Conservation (phyloP, 768 basidiomycete species). For the Pleurotus tuber-regium region DNA sequence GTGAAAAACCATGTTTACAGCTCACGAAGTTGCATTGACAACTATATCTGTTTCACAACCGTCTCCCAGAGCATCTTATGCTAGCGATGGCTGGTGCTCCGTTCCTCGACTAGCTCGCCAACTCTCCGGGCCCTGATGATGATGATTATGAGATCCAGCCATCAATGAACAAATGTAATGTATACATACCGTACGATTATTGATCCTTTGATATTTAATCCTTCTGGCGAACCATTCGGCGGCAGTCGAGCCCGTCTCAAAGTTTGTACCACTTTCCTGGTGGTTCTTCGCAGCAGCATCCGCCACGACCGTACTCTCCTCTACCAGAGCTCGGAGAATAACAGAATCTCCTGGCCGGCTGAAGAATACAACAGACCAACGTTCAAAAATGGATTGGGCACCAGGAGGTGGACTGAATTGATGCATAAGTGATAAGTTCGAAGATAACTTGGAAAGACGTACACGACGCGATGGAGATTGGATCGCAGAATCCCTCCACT, state of each 20-base stretch:
- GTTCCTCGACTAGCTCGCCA: slow-evolving; percentile 48
- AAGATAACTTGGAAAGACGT: slow-evolving; percentile 18
- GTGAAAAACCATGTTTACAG: too few species aligned
- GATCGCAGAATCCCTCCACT: slow-evolving; percentile 65
- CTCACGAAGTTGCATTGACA: too few species aligned
- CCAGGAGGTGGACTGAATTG: slow-evolving; percentile 54
- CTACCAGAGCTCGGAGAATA: slow-evolving; percentile 46
- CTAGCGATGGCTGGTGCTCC: slow-evolving; percentile 20
- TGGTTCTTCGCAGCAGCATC: slow-evolving; percentile 36
- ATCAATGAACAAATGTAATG: not conserved
- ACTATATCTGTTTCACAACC: too few species aligned
- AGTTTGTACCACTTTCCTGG: slow-evolving; percentile 20
- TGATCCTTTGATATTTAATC: slow-evolving; percentile 42
- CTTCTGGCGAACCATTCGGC: slow-evolving; percentile 44
- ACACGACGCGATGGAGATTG: slow-evolving; percentile 64
- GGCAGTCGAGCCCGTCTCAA: slow-evolving; percentile 34
- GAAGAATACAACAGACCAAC: slow-evolving; percentile 73
- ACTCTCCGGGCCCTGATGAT: slow-evolving; percentile 39
- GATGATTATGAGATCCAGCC: not conserved
- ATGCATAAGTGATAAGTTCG: too few species aligned
- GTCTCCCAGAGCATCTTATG: not conserved
- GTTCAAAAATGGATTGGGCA: slow-evolving; percentile 44
- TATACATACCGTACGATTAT: slow-evolving; percentile 36
- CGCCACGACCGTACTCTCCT: slow-evolving; percentile 50
- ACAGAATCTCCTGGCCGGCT: slow-evolving; percentile 56